Percentiles rank a stretch among this genome's conserved stretches.
phyloP scores from a whole-genome alignment of 2,329 filamentous ascomycete species.

The Exophiala oligosperma region DNA sequence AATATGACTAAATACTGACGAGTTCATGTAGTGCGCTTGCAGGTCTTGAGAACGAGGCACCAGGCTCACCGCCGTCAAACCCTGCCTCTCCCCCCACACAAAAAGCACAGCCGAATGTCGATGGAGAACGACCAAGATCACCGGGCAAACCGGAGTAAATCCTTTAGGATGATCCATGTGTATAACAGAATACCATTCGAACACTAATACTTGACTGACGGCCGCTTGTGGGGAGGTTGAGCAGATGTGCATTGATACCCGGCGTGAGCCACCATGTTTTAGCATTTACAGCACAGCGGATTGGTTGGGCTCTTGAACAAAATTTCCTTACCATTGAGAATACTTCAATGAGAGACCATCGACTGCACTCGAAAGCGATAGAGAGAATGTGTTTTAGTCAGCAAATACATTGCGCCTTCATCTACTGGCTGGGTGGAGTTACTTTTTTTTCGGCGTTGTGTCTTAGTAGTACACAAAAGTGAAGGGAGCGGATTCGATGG shows the following conservation, averaged over 20 bases:
- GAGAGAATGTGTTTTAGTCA: constrained; percentile 24
- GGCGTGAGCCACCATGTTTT: constrained; percentile 25
- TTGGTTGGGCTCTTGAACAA: constrained; percentile 13
- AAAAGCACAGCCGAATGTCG: constrained; percentile 47
- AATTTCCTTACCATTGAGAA: constrained; percentile 12
- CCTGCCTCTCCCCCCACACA: constrained; percentile 48
- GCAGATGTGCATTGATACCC: constrained; percentile 31
- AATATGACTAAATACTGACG: constrained; percentile 19
- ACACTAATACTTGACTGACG: constrained; percentile 27
- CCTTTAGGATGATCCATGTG: constrained; percentile 19
- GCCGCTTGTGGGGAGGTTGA: constrained; percentile 28
- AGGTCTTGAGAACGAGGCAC: constrained; percentile 46
- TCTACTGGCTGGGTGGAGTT: constrained; percentile 23
- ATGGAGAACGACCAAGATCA: constrained; percentile 45
- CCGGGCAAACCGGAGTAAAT: constrained; percentile 37
- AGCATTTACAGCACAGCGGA: constrained; percentile 27
- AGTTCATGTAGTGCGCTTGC: constrained; percentile 45
- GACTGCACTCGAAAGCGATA: constrained; percentile 19
- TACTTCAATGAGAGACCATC: constrained; percentile 17
- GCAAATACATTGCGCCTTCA: constrained; percentile 19
- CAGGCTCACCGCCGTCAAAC: constrained; percentile 50
- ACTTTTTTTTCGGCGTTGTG: constrained; percentile 12
- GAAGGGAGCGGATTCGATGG: not conserved
- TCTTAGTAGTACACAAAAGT: constrained; percentile 16
- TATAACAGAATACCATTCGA: constrained; percentile 30